These are phyloP conservation scores for Emydomyces testavorans DNA, from an alignment of 2,329 filamentous ascomycete genomes.

Conservation along the genomic window DNA sequence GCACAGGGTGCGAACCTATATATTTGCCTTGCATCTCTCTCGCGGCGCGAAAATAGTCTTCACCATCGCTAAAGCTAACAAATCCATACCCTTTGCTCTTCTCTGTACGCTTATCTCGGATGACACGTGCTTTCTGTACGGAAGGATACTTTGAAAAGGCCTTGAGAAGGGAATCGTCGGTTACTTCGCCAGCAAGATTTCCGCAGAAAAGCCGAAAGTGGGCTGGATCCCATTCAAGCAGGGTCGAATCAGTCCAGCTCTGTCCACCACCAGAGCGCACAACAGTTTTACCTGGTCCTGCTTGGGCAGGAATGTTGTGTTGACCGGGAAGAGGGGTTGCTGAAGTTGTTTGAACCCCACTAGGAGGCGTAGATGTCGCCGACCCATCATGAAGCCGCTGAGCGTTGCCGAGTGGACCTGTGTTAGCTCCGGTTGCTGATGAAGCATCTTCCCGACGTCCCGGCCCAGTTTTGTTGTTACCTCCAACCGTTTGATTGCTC, in stretches of 20 bases:
- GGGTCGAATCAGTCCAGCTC: constrained; percentile 75
- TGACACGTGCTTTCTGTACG: constrained; percentile 82
- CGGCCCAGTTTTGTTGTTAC: constrained; percentile 26
- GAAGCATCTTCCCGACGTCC: constrained; percentile 36
- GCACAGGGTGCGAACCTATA: constrained; percentile 89
- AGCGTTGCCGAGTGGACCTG: constrained; percentile 33
- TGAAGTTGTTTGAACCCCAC: constrained; percentile 25
- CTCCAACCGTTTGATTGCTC: not conserved
- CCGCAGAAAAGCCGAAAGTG: constrained; percentile 94
- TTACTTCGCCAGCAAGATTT: constrained; percentile 93
- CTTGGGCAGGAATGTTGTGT: constrained; percentile 33
- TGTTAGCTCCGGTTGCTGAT: constrained; percentile 36
- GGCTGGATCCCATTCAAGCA: constrained; percentile 90
- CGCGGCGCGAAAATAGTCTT: constrained; percentile 91
- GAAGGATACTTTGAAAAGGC: constrained; percentile 82
- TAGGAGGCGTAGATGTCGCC: constrained; percentile 20
- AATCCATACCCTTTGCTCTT: constrained; percentile 97
- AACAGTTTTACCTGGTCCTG: constrained; percentile 66
- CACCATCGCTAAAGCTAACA: constrained; percentile 86
- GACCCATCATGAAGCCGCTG: constrained; percentile 22
- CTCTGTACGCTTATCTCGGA: constrained; percentile 88
- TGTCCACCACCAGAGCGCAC: constrained; percentile 79
- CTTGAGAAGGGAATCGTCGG: constrained; percentile 88
- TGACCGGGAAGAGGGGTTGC: constrained; percentile 38
- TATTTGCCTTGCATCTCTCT: constrained; percentile 99